Conservation (phyloP, 768 basidiomycete genomes). For the Inosperma sp. region DNA sequence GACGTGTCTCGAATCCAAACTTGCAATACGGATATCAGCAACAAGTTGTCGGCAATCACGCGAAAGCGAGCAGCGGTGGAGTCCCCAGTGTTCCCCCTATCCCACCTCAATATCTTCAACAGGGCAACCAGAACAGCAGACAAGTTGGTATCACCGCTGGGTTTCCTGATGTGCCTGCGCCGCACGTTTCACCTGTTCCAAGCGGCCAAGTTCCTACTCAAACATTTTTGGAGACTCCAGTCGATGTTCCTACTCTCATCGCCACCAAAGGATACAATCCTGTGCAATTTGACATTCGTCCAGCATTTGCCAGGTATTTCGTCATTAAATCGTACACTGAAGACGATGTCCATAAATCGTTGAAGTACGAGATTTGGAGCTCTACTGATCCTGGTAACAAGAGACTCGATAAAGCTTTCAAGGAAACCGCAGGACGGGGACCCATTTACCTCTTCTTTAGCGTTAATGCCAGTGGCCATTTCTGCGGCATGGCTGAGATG, state of each 20-base stretch:
- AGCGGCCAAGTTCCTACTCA: slow-evolving; percentile 33
- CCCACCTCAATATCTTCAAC: slow-evolving; percentile 67
- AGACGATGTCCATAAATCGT: slow-evolving; percentile 97
- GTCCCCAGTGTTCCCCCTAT: slow-evolving; percentile 70
- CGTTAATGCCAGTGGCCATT: slow-evolving; percentile 96
- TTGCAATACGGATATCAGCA: slow-evolving; percentile 60
- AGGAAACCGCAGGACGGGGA: slow-evolving; percentile 85
- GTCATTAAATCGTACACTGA: slow-evolving; percentile 99
- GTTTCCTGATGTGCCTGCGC: slow-evolving; percentile 29
- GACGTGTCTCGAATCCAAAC: slow-evolving; percentile 65
- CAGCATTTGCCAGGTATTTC: slow-evolving; percentile 83
- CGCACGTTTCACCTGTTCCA: slow-evolving; percentile 34
- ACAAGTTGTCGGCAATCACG: slow-evolving; percentile 28
- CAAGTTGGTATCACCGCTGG: slow-evolving; percentile 35
- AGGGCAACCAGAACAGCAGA: slow-evolving; percentile 34
- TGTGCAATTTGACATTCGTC: slow-evolving; percentile 73
- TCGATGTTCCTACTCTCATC: slow-evolving; percentile 84
- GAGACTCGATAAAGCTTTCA: slow-evolving; percentile 94
- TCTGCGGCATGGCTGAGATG: slow-evolving; percentile 99
- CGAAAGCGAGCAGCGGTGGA: slow-evolving; percentile 30
- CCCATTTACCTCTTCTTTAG: slow-evolving; percentile 99
- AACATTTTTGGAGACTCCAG: slow-evolving; percentile 53
- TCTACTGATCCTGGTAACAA: slow-evolving; percentile 97
- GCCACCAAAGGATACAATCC: slow-evolving; percentile 92
- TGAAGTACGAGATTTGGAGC: slow-evolving; percentile 98